Conservation (phyloP, 2,329 filamentous ascomycete genomes). For the Epichloe sp. region DNA sequence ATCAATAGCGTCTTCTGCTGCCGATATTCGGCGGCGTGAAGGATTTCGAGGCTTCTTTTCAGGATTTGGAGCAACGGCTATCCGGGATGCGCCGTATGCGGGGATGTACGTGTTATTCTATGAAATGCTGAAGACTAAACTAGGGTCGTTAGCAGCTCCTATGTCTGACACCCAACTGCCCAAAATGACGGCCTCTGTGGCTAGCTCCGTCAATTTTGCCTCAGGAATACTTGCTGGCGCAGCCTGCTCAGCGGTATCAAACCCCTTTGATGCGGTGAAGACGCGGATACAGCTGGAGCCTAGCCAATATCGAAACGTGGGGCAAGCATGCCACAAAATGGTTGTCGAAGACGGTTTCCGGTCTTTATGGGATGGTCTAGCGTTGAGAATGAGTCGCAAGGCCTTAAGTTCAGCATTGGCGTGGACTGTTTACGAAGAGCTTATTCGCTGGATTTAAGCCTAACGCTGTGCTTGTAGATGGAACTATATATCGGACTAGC, state of each 20-base stretch:
- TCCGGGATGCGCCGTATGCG: slow-evolving; percentile 92
- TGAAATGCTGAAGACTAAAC: slow-evolving; percentile 61
- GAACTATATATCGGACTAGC: no score
- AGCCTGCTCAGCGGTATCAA: slow-evolving; percentile 76
- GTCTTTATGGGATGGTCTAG: slow-evolving; percentile 75
- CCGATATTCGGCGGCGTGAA: slow-evolving; percentile 60
- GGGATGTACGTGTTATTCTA: slow-evolving; percentile 92
- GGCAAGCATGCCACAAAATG: slow-evolving; percentile 66
- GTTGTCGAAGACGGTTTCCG: slow-evolving; percentile 65
- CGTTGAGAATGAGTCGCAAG: slow-evolving; percentile 78
- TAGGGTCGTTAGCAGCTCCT: slow-evolving; percentile 23
- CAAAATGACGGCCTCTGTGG: slow-evolving; percentile 18
- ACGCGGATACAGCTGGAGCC: slow-evolving; percentile 89
- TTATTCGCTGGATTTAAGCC: slow-evolving; percentile 49
- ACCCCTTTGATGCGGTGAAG: slow-evolving; percentile 95
- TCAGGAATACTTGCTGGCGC: slow-evolving; percentile 72
- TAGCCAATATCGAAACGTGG: slow-evolving; percentile 66
- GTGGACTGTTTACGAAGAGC: slow-evolving; percentile 94
- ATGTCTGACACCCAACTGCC: slow-evolving; percentile 7
- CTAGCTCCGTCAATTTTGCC: slow-evolving; percentile 67
- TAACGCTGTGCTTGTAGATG: no score
- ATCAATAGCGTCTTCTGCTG: slow-evolving; percentile 58
- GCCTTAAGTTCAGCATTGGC: slow-evolving; percentile 87
- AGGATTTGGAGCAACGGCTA: slow-evolving; percentile 85
- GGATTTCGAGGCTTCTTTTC: slow-evolving; percentile 80